Evolutionary conservation across 257 asterid genomes (phyloP).

Genomic region (Knoxia roxburghii): DNA sequence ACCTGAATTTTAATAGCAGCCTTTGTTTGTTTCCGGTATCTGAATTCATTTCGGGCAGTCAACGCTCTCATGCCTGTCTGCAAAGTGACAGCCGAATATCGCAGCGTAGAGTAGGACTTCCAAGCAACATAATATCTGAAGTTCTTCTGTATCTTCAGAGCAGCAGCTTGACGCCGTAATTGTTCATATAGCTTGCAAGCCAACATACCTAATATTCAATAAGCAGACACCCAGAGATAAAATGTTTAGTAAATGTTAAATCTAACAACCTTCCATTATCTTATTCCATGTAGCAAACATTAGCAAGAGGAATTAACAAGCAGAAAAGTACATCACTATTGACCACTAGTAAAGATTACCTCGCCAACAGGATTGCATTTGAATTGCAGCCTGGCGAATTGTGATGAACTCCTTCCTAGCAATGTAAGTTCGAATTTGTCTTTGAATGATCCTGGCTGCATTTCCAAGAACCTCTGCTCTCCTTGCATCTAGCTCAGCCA

Average conservation of each 20-base stretch:
- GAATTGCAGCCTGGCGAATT: conserved; percentile 74
- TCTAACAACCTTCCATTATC: neutral
- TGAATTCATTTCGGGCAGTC: conserved; percentile 78
- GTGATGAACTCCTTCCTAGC: conserved; percentile 78
- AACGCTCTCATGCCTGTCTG: conserved; percentile 97
- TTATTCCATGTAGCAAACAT: neutral
- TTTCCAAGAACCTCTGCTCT: conserved; percentile 98
- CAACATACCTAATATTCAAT: conserved; percentile 47
- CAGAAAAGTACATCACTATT: conserved; percentile 16
- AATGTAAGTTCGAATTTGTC: conserved; percentile 88
- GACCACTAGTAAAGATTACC: conserved; percentile 42
- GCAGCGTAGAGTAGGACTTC: conserved; percentile 56
- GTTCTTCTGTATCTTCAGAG: conserved; percentile 89
- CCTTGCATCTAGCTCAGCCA: conserved; percentile 97
- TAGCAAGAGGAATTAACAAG: conserved; percentile 11
- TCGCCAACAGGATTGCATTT: conserved; percentile 97
- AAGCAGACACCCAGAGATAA: neutral
- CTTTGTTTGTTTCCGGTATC: conserved; percentile 82
- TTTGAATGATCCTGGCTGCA: conserved; percentile 92
- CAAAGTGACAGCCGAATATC: conserved; percentile 50
- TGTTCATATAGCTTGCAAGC: conserved; percentile 89
- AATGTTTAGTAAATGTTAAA: neutral
- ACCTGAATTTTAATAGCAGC: conserved; percentile 94
- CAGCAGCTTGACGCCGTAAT: conserved; percentile 84
- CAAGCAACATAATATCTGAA: conserved; percentile 61